phyloP scores from a whole-genome alignment of 2,329 filamentous ascomycete species.

The Pseudofabraea citricarpa region DNA sequence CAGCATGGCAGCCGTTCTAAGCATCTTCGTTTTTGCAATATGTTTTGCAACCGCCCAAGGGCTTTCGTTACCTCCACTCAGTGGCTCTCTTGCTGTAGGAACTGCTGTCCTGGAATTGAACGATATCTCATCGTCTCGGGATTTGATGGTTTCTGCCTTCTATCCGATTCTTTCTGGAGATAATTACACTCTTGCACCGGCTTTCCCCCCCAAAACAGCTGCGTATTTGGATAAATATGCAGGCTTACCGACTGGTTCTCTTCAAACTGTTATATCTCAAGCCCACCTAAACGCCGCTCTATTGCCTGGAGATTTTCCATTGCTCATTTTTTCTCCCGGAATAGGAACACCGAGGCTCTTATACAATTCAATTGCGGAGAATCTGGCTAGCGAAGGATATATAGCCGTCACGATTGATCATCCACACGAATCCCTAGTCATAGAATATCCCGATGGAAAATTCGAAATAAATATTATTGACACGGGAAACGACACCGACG shows the following conservation, averaged over 20 bases:
- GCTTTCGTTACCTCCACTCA: background rate
- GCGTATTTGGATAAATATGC: background rate
- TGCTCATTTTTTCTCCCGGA: slow-evolving; percentile 27
- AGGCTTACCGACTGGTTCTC: slow-evolving; percentile 1
- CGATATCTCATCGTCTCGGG: slow-evolving; percentile 6
- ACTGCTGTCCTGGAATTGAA: slow-evolving; percentile 4
- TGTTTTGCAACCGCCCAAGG: too few relatives aligned
- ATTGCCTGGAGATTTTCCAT: slow-evolving; percentile 11
- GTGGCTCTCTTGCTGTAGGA: background rate
- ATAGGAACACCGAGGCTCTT: slow-evolving; percentile 20
- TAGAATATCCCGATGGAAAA: slow-evolving; percentile 26
- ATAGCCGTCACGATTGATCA: slow-evolving; percentile 29
- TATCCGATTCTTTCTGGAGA: slow-evolving; percentile 6
- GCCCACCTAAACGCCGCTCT: slow-evolving; percentile 9
- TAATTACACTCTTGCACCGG: slow-evolving; percentile 6
- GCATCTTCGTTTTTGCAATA: too few relatives aligned
- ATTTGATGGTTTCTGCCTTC: slow-evolving; percentile 15
- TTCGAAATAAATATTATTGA: background rate
- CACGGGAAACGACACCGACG: background rate
- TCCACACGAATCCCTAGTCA: slow-evolving; percentile 24
- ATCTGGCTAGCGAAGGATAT: slow-evolving; percentile 27
- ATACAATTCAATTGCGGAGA: slow-evolving; percentile 22
- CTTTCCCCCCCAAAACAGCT: slow-evolving; percentile 5
- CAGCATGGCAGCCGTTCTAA: too few relatives aligned
- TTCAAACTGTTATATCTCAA: slow-evolving; percentile 4